phyloP scores from a whole-genome alignment of 2,329 filamentous ascomycete species.

The Acrocalymma vagum region DNA sequence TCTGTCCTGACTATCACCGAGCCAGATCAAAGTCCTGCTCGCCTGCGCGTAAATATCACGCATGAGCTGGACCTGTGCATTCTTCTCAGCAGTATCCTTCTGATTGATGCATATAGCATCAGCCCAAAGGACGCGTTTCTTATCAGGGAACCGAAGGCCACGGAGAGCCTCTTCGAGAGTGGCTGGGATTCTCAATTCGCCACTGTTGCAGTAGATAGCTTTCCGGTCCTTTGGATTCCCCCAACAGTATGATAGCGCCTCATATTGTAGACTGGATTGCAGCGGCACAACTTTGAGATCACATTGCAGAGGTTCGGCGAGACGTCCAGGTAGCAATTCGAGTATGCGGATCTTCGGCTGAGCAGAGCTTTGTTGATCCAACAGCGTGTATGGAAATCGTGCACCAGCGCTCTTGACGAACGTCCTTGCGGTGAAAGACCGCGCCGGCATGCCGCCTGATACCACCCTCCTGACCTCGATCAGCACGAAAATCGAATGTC shows the following conservation, averaged over 20 bases:
- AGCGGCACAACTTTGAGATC: not conserved
- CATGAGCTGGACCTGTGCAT: constrained; percentile 7
- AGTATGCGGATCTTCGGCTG: too few relatives aligned
- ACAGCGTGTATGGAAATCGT: too few relatives aligned
- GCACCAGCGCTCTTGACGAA: too few relatives aligned
- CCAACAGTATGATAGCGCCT: constrained; percentile 6
- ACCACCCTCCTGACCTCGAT: too few relatives aligned
- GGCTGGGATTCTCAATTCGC: not conserved
- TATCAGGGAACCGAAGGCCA: not conserved
- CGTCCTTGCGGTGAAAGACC: too few relatives aligned
- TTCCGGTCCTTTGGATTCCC: not conserved
- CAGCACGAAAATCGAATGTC: constrained; percentile 4
- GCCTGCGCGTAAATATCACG: constrained; percentile 4
- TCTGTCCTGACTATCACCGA: too few relatives aligned
- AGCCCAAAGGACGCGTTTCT: not conserved
- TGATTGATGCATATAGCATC: constrained; percentile 7
- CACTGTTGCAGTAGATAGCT: not conserved
- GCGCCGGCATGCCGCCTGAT: too few relatives aligned
- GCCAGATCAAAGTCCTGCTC: constrained; percentile 4
- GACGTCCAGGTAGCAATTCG: too few relatives aligned
- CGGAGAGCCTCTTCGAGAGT: constrained; percentile 1
- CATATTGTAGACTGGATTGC: not conserved
- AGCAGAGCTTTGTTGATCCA: too few relatives aligned
- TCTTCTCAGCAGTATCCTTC: constrained; percentile 2
- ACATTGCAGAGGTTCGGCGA: too few relatives aligned